Conservation (phyloP, 164 flowering plant species). For the Protea cynaroides region DNA sequence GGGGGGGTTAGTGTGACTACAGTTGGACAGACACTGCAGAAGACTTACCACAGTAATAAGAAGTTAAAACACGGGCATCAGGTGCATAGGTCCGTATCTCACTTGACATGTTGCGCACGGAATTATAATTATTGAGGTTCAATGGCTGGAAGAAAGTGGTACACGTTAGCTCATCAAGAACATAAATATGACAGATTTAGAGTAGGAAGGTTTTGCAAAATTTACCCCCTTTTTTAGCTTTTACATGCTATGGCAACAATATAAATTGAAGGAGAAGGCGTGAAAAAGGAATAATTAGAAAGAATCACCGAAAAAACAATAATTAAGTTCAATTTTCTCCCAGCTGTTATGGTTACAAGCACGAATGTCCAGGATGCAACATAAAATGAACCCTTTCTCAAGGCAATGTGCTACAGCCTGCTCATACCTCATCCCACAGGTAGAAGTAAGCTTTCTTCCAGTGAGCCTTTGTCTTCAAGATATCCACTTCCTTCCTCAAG, state of each 20-base stretch:
- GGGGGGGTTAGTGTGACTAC: neutral
- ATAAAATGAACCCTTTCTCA: neutral
- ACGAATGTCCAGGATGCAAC: neutral
- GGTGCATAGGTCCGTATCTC: conserved; percentile 80
- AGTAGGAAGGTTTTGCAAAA: too few relatives aligned
- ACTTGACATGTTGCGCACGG: conserved; percentile 66
- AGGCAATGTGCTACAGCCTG: neutral
- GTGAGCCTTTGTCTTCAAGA: conserved; percentile 67
- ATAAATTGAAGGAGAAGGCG: neutral
- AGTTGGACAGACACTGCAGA: neutral
- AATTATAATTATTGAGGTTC: conserved; percentile 70
- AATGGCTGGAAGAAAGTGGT: conserved; percentile 60
- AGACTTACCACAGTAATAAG: conserved; percentile 78
- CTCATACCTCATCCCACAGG: conserved; percentile 94
- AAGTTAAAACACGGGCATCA: conserved; percentile 95
- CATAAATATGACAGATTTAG: neutral
- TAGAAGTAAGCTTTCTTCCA: conserved; percentile 98
- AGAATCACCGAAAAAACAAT: neutral
- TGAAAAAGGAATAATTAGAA: neutral
- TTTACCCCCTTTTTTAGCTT: too few relatives aligned
- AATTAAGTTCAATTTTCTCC: neutral
- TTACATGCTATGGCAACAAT: neutral
- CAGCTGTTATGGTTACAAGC: neutral
- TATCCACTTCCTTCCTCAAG: conserved; percentile 70
- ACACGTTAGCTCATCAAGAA: neutral